phyloP scores from a whole-genome alignment of 1,284 basidiomycete genomes.

The Moniliophthora roreri region DNA sequence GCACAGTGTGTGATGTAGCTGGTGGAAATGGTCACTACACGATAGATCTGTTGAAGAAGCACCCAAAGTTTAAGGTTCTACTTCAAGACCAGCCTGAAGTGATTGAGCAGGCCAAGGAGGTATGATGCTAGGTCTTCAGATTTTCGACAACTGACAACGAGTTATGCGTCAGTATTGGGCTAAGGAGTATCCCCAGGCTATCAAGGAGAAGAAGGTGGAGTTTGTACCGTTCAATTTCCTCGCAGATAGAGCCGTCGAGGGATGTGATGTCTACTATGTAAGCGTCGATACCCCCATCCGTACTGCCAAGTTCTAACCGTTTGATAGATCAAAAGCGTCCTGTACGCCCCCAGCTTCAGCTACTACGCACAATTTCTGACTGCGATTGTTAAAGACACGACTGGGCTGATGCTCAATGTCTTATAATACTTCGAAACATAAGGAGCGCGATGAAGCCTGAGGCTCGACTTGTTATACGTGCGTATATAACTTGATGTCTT shows the following conservation, averaged over 20 bases:
- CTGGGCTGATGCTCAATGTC: constrained; percentile 25
- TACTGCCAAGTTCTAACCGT: neutral
- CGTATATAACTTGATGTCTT: constrained; percentile 6
- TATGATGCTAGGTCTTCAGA: too few relatives aligned
- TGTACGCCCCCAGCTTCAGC: constrained; percentile 4
- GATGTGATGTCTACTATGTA: constrained; percentile 47
- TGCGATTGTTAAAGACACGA: constrained; percentile 23
- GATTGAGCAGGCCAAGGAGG: constrained; percentile 31
- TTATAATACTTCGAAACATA: constrained; percentile 27
- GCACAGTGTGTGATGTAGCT: constrained; percentile 49
- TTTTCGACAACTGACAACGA: too few relatives aligned
- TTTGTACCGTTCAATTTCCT: constrained; percentile 48
- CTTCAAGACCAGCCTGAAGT: constrained; percentile 46
- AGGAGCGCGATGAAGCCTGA: constrained; percentile 25
- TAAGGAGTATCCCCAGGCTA: constrained; percentile 19
- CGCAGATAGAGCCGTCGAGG: constrained; percentile 34
- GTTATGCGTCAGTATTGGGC: constrained; percentile 7
- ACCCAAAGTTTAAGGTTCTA: constrained; percentile 40
- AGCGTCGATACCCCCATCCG: constrained; percentile 16
- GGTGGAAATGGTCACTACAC: constrained; percentile 44
- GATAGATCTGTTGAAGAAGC: constrained; percentile 37
- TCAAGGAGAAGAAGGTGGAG: constrained; percentile 32
- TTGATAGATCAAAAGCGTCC: constrained; percentile 11
- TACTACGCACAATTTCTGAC: neutral
- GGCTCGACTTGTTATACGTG: constrained; percentile 29